Evolutionary conservation across 2,329 filamentous ascomycete genomes (phyloP).

Genomic region (Ophiostoma ulmi): DNA sequence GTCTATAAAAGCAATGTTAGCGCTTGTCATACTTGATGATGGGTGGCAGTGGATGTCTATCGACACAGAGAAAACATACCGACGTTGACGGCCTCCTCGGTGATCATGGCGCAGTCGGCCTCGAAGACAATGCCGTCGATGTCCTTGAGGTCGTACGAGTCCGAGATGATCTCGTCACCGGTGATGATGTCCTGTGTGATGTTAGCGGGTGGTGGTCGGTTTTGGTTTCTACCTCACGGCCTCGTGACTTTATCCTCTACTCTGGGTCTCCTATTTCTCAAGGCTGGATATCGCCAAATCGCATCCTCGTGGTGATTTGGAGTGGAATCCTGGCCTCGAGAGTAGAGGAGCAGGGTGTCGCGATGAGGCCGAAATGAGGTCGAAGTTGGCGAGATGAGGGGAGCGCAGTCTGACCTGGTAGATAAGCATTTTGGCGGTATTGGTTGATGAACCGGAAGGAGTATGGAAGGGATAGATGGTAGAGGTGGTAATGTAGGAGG

Average conservation of each 20-base stretch:
- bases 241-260: not conserved
- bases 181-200: constrained; percentile 71
- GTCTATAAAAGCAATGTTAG: constrained; percentile 45
- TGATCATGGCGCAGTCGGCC: constrained; percentile 87
- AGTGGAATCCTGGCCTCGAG: not conserved
- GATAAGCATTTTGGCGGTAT: constrained; percentile 64
- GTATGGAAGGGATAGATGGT: constrained; percentile 4
- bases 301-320: not conserved
- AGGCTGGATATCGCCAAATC: not conserved
- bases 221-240: not conserved
- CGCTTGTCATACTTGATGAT: not conserved
- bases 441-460: constrained; percentile 23
- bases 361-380: not conserved
- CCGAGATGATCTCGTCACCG: constrained; percentile 93
- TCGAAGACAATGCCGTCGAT: constrained; percentile 79
- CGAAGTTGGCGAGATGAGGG: not conserved
- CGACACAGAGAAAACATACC: constrained; percentile 44
- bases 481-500: constrained; percentile 18
- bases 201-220: not conserved
- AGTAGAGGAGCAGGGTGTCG: not conserved
- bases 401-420: constrained; percentile 53
- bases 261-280: not conserved
- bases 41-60: not conserved
- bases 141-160: constrained; percentile 81
- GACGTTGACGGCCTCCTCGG: constrained; percentile 66